Evolutionary conservation across 768 basidiomycete genomes (phyloP), one percentile per base, ranked within the genome.

Genomic region (Russula earlei): DNA sequence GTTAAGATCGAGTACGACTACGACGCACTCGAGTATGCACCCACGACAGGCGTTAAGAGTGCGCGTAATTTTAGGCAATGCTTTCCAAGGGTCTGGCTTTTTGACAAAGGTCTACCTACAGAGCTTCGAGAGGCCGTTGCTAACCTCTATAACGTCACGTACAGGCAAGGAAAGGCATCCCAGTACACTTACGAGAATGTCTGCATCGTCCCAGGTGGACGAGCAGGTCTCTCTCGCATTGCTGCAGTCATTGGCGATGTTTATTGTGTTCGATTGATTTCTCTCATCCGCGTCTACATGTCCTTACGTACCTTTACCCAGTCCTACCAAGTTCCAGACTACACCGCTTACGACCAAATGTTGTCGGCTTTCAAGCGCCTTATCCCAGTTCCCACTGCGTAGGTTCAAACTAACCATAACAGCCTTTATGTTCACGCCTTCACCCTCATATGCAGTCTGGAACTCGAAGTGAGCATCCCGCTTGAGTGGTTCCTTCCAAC

Each of bases 151-250:
- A 97, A 97, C 67, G 73, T 78, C 48, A 87, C 85, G 2, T 95
- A 95, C 68, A 81, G 94, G 33, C 70, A 86, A 62, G 88, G 81
- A 45, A 94, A 87, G 71, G 56, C 69, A 8, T 91, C 87, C 62
- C 77, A 94, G 62, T 97, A 96, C 68, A 93, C 91, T 1, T 87
- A 76, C 62, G 91, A 94, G 70, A 97, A 97, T 65, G 85, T 91
- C 12, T 92, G 89, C 65, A 95, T 97, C 63, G 93, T 96, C 0
- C 94, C 94, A 12, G 94, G 94, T 42, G 94, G 94, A 15, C 84
- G 91, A 52, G 77, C 93, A 2, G 93, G 93, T 11, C 77, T 97
- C 59, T 88, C 90, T 27, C 84, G 94, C 57, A 79, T 97, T 22
- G 92, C 93, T 14, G 89, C 94, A 15, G 93, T 97, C 48, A 80